A percentile compares a stretch with the other conserved stretches of the same genome.
Evolutionary conservation across 192 early-diverging fungal species (phyloP).

Genomic region (Coemansia javaensis): DNA sequence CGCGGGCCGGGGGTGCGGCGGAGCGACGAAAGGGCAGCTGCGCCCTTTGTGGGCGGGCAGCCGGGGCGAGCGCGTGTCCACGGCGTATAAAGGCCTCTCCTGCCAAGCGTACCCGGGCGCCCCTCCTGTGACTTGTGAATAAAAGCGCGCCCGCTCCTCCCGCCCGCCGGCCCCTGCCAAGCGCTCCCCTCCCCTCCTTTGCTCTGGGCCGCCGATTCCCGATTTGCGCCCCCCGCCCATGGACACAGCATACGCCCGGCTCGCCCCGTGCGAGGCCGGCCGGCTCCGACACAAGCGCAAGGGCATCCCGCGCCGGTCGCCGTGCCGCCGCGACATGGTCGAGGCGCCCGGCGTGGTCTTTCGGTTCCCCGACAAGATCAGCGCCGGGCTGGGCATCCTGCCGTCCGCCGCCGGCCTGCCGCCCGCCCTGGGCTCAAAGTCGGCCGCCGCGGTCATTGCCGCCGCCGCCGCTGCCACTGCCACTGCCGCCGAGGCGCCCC

Average conservation of each 20-base stretch:
- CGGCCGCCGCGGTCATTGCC: conserved; percentile 39
- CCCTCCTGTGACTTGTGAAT: conserved; percentile 12
- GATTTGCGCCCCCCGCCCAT: conserved; percentile 1
- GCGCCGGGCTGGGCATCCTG: conserved; percentile 28
- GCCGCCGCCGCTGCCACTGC: conserved; percentile 1
- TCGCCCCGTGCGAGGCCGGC: conserved; percentile 11
- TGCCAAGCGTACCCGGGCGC: conserved; percentile 6
- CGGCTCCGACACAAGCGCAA: conserved; percentile 47
- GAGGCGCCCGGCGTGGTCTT: conserved; percentile 50
- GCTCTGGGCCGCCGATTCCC: neutral
- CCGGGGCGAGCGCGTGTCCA: conserved; percentile 13
- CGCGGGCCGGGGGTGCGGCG: neutral
- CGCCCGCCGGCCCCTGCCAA: too few species aligned
- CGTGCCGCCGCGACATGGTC: conserved; percentile 48
- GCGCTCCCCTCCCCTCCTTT: too few species aligned
- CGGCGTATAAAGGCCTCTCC: conserved; percentile 5
- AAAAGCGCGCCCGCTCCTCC: conserved; percentile 9
- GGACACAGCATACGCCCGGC: conserved; percentile 25
- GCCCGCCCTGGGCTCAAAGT: conserved; percentile 40
- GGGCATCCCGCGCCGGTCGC: conserved; percentile 49
- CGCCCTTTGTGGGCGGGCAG: neutral
- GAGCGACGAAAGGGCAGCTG: neutral
- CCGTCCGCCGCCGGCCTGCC: conserved; percentile 46
- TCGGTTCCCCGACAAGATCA: conserved; percentile 51
- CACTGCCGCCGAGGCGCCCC: neutral